Conservation (phyloP, 352 stramenopile species). For the Globisporangium okanoganense region DNA sequence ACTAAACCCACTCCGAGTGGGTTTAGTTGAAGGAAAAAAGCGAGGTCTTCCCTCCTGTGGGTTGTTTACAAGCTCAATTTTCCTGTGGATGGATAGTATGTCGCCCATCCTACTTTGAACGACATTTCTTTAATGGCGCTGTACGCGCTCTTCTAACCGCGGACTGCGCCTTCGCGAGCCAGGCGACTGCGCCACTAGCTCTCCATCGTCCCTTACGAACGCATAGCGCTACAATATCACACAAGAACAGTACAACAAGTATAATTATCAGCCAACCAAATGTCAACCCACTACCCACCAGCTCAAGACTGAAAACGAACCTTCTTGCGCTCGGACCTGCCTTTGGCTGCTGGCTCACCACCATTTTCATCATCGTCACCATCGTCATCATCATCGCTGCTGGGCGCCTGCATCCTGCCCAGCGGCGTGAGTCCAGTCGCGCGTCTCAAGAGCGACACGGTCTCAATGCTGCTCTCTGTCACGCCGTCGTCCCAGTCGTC, state of each 20-base stretch:
- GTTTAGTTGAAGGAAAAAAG: conserved; percentile 1
- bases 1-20: background rate
- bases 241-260: too few relatives aligned
- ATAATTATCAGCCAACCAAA: background rate
- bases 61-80: background rate
- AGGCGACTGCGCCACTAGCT: conserved; percentile 6
- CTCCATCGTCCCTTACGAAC: conserved; percentile 9
- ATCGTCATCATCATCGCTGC: conserved; percentile 8
- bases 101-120: conserved; percentile 4
- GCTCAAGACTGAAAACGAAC: background rate
- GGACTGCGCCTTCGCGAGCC: conserved; percentile 9
- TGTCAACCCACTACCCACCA: background rate
- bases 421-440: conserved; percentile 1
- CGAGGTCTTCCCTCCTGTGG: background rate
- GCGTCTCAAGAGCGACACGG: conserved; percentile 13
- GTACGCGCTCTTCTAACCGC: background rate
- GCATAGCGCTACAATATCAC: conserved; percentile 11
- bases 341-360: background rate
- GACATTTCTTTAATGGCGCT: background rate
- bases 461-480: conserved; percentile 19
- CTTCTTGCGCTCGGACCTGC: background rate
- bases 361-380: conserved; percentile 1
- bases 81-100: background rate
- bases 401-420: conserved; percentile 2
- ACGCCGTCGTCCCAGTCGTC: conserved; percentile 18